phyloP scores from a whole-genome alignment of 2,329 filamentous ascomycete species.

The Drechslerella coelobrocha region DNA sequence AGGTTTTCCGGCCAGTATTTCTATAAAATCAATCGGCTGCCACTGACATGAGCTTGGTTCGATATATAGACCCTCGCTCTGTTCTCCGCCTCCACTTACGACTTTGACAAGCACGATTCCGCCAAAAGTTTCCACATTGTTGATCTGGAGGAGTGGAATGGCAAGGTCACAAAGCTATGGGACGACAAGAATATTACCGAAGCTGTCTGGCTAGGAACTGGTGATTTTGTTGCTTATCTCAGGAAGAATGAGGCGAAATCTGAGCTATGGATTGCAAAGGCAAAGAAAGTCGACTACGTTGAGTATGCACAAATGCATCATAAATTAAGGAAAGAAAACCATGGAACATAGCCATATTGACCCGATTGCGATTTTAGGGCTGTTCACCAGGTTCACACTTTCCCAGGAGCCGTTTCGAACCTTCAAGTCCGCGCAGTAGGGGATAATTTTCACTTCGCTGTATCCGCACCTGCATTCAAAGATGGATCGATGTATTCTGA shows the following conservation, averaged over 20 bases:
- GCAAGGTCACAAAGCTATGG: constrained; percentile 70
- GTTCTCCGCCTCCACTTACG: constrained; percentile 74
- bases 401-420: constrained; percentile 66
- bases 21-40: constrained; percentile 57
- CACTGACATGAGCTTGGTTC: background rate
- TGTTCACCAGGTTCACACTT: constrained; percentile 59
- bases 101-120: constrained; percentile 75
- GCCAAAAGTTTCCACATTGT: constrained; percentile 71
- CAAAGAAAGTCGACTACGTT: constrained; percentile 52
- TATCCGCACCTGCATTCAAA: constrained; percentile 71
- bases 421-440: constrained; percentile 66
- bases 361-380: constrained; percentile 16
- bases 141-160: constrained; percentile 66
- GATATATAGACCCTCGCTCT: constrained; percentile 59
- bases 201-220: constrained; percentile 76
- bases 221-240: constrained; percentile 67
- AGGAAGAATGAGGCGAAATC: constrained; percentile 60
- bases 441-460: constrained; percentile 64
- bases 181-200: constrained; percentile 71
- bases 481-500: constrained; percentile 74
- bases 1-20: constrained; percentile 67
- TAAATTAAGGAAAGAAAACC: constrained; percentile 15
- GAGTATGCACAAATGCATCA: constrained; percentile 3
- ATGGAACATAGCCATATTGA: background rate
- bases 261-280: constrained; percentile 49